A percentile compares a stretch with the other conserved stretches of the same genome.
Conservation (phyloP, 768 basidiomycete genomes). For the Leccinellum luteum region DNA sequence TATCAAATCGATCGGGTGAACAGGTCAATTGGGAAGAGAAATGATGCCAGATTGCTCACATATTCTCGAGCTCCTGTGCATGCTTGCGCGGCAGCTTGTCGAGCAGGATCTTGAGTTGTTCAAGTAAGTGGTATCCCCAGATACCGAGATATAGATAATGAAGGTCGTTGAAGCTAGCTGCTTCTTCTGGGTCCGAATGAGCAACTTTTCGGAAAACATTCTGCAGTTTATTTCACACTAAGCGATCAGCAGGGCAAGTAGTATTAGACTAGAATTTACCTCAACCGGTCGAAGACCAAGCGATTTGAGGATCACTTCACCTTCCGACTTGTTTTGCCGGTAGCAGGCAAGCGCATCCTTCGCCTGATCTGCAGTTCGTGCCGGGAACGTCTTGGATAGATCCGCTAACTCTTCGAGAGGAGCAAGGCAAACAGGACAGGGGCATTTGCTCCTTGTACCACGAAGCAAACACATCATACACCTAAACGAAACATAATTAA, state of each 20-base stretch:
- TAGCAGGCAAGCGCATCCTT: not conserved
- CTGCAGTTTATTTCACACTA: not conserved
- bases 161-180: not conserved
- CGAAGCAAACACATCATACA: not conserved
- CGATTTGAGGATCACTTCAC: not conserved
- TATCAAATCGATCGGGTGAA: not conserved
- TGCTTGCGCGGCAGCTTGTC: too few species aligned
- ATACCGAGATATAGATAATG: not conserved
- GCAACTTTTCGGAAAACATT: not conserved
- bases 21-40: not conserved
- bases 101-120: not conserved
- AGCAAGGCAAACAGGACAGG: not conserved
- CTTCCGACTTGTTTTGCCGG: not conserved
- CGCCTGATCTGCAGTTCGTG: not conserved
- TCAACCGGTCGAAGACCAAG: not conserved
- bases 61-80: not conserved
- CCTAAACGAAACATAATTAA: not conserved
- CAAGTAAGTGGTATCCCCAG: not conserved
- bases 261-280: not conserved
- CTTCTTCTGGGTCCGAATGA: not conserved
- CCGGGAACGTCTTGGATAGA: not conserved
- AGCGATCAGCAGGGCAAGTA: too few species aligned
- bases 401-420: not conserved
- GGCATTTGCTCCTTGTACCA: not conserved
- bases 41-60: not conserved